phyloP scores from a whole-genome alignment of 202 grass and related monocot genomes.

The Zoysia matrella region DNA sequence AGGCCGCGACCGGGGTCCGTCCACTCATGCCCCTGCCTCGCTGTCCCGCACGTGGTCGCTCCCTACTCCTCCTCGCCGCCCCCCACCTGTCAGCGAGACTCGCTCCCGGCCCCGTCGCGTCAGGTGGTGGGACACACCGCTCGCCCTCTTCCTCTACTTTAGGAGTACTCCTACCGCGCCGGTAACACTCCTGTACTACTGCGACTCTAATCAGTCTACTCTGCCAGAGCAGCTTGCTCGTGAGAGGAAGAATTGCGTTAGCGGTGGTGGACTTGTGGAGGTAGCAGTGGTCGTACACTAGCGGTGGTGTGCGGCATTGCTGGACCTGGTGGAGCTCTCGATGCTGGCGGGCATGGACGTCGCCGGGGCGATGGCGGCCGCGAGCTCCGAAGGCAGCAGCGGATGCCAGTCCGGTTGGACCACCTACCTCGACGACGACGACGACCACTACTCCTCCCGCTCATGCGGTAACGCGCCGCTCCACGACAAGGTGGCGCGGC shows the following conservation, averaged over 20 bases:
- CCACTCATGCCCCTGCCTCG: slow-evolving; percentile 34
- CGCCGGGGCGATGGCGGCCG: slow-evolving; percentile 35
- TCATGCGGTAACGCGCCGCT: slow-evolving; percentile 17
- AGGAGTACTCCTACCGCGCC: not conserved
- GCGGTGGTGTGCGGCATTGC: not conserved
- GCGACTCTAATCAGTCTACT: slow-evolving; percentile 28
- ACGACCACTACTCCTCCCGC: not conserved
- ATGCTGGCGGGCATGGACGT: no score
- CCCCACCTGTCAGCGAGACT: slow-evolving; percentile 18
- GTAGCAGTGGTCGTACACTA: no score
- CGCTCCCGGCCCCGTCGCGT: no score
- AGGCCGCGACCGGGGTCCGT: not conserved
- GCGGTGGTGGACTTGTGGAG: not conserved
- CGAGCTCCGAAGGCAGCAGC: slow-evolving; percentile 81
- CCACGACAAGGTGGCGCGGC: not conserved
- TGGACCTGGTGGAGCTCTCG: no score
- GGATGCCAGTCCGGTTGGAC: slow-evolving; percentile 98
- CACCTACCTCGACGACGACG: slow-evolving; percentile 72
- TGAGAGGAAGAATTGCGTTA: slow-evolving; percentile 29
- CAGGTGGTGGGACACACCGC: no score
- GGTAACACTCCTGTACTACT: slow-evolving; percentile 29
- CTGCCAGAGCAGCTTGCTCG: not conserved
- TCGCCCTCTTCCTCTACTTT: not conserved
- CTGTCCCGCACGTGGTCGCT: slow-evolving; percentile 64
- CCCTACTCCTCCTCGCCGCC: not conserved